These are phyloP conservation scores for Pyrenophora teres DNA, from an alignment of 2,329 filamentous ascomycete genomes.

Conservation along the genomic window DNA sequence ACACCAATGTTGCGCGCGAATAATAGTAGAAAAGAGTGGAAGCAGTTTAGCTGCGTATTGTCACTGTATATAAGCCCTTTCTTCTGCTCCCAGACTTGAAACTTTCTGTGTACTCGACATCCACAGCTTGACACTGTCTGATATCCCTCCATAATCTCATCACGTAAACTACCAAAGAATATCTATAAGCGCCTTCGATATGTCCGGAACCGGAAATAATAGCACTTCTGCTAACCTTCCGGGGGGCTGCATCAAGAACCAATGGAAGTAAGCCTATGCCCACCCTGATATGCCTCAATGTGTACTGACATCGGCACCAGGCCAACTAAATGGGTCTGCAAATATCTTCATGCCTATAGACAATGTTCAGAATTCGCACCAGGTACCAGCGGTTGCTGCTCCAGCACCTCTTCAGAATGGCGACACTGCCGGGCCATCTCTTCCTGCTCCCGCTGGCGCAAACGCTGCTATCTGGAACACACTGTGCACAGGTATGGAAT, in stretches of 20 bases:
- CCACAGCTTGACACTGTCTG: neutral
- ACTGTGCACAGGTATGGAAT: neutral
- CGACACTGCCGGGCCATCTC: too few relatives aligned
- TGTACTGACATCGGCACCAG: neutral
- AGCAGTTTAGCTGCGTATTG: neutral
- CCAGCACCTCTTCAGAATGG: too few relatives aligned
- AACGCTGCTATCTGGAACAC: neutral
- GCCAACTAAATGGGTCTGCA: neutral
- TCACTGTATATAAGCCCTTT: neutral
- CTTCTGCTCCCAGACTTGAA: neutral
- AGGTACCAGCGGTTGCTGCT: too few relatives aligned
- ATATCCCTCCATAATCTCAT: neutral
- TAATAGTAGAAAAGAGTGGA: neutral
- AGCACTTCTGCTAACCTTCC: neutral
- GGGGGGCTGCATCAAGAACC: too few relatives aligned
- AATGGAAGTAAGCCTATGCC: neutral
- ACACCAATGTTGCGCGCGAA: neutral
- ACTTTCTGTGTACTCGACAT: neutral
- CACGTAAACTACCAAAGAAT: too few relatives aligned
- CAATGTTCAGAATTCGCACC: too few relatives aligned
- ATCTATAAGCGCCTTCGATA: neutral
- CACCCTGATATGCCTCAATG: neutral
- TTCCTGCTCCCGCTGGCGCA: neutral
- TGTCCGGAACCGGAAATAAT: neutral
- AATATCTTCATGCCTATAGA: too few relatives aligned